Conservation (phyloP, 176 grass and related monocot species). For the Carex kokanica region DNA sequence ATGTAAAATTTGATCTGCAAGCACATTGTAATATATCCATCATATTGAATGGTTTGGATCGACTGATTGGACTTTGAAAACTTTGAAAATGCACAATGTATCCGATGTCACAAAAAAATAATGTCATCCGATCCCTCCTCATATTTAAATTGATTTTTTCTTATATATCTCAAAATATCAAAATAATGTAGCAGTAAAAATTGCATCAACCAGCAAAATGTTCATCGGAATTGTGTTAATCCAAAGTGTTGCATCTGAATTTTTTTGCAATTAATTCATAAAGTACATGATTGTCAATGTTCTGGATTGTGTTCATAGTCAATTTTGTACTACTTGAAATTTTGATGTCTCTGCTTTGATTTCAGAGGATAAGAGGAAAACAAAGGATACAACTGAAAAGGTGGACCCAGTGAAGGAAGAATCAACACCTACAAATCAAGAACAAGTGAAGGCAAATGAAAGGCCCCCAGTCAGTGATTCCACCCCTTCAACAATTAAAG, state of each 20-base stretch:
- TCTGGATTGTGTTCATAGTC: not conserved
- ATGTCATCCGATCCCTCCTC: too few species aligned
- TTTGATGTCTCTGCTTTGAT: not conserved
- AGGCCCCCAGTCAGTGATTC: slow-evolving; percentile 1
- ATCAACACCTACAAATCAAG: slow-evolving; percentile 3
- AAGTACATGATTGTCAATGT: not conserved
- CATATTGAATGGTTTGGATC: too few species aligned
- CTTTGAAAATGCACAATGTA: too few species aligned
- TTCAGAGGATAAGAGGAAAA: slow-evolving; percentile 18
- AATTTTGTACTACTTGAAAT: not conserved
- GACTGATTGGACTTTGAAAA: too few species aligned
- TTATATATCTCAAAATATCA: not conserved
- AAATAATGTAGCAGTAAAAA: not conserved
- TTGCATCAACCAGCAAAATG: not conserved
- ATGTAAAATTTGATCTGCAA: too few species aligned
- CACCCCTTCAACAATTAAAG: not conserved
- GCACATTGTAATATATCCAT: too few species aligned
- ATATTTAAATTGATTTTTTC: not conserved
- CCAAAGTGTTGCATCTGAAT: not conserved
- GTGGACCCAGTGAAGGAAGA: slow-evolving; percentile 6
- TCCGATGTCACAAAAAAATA: too few species aligned
- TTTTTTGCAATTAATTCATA: not conserved
- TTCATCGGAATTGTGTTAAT: too few species aligned
- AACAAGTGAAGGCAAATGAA: not conserved
- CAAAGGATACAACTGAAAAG: not conserved